Evolutionary conservation across 2,329 filamentous ascomycete species (phyloP), one percentile per base, ranked within the genome.

Genomic region (Sarocladiaceae sp.): DNA sequence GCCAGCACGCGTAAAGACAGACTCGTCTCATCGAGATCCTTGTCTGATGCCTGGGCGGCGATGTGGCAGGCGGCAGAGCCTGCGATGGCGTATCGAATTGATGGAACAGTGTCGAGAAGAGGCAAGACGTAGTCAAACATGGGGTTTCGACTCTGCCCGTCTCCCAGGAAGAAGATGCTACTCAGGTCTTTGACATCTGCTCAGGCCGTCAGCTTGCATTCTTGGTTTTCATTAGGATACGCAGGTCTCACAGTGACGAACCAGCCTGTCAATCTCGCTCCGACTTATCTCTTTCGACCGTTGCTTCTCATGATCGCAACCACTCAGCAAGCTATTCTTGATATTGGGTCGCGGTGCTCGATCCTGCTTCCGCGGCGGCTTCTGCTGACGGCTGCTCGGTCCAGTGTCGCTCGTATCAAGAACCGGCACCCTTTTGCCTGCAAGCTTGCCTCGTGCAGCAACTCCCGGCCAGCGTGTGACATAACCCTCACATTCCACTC

Each of bases 131-230:
- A 46, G 15, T 16, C 13, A 27, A 45, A 45, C 26, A 45, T 40
- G 21, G 44, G 44, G 19, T 45, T 45, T 7, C 15, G 7, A 29
- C 44, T 19, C 5, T 5, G 26, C 16, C 26, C 34, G 13, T 39
- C 31, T 10, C 44, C 44, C 26, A 45, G 44, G 18, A 41, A 45
- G 27, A 45, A 45, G 33, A 45, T 40, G 35, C 20, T 32, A 19
- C 44, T 45, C 34, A 45, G 35, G 20, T 45, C 44, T n/a, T 45
- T 18, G 34, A 45, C 26, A 23, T 45, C 44, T 45, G 23, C 6
- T 4, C n/a, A n/a, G n/a, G n/a, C n/a, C n/a, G n/a, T n/a, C n/a
- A n/a, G n/a, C n/a, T n/a, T n/a, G n/a, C n/a, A n/a, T n/a, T n/a
- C n/a, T n/a, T n/a, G n/a, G n/a, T n/a, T n/a, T n/a, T n/a, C n/a